Percentiles rank a stretch among this genome's conserved stretches.
phyloP scores from a whole-genome alignment of 169 alveolate genomes.

The Plasmodium berghei region DNA sequence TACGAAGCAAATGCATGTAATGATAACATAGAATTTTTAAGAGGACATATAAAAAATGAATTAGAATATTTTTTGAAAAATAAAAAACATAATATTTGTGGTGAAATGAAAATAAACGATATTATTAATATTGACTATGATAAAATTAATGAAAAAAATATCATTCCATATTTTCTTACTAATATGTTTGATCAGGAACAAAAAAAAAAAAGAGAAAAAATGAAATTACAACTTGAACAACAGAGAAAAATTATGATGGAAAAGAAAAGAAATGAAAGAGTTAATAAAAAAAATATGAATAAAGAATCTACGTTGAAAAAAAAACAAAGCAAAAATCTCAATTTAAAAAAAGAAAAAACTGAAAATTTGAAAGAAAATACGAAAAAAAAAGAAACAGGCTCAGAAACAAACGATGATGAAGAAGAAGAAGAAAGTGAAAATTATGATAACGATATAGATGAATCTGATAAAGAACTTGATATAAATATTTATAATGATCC shows the following conservation, averaged over 20 bases:
- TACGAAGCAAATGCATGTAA: slow-evolving; percentile 26
- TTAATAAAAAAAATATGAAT: neutral
- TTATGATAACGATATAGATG: slow-evolving; percentile 23
- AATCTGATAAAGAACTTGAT: slow-evolving; percentile 41
- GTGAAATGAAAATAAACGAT: slow-evolving; percentile 70
- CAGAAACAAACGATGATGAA: neutral
- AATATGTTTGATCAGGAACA: slow-evolving; percentile 53
- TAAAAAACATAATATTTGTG: slow-evolving; percentile 19
- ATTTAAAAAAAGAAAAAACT: slow-evolving; percentile 7
- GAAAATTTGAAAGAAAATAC: neutral
- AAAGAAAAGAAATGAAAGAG: slow-evolving; percentile 24
- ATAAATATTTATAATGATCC: slow-evolving; percentile 60
- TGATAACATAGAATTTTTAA: slow-evolving; percentile 22
- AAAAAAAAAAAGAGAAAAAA: slow-evolving; percentile 57
- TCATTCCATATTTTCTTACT: slow-evolving; percentile 55
- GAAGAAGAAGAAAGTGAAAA: slow-evolving; percentile 5
- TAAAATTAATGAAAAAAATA: slow-evolving; percentile 62
- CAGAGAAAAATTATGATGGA: slow-evolving; percentile 30
- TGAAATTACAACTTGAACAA: slow-evolving; percentile 31
- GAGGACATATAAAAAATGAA: slow-evolving; percentile 52
- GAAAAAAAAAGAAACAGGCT: neutral
- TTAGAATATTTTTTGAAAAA: slow-evolving; percentile 51
- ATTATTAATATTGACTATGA: slow-evolving; percentile 64
- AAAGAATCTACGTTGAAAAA: neutral
- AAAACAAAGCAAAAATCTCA: neutral